Evolutionary conservation across 139 green algal genomes (phyloP).

Genomic region (Trebouxia sp.): DNA sequence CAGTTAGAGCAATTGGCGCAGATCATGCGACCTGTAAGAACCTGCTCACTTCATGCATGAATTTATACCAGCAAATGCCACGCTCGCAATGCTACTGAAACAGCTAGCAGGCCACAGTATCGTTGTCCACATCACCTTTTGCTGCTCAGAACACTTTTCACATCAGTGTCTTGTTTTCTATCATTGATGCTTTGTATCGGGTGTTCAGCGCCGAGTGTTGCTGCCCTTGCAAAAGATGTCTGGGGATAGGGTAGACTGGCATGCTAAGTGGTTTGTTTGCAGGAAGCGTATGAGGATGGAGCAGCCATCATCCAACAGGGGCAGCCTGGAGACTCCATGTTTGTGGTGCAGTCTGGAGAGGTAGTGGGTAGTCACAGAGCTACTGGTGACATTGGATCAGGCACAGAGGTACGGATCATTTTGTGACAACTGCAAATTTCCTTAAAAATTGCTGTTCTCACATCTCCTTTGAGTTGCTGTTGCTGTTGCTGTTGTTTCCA

Average conservation of each 20-base stretch:
- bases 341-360: constrained; percentile 16
- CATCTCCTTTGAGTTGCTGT: too few species aligned
- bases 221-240: too few species aligned
- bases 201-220: too few species aligned
- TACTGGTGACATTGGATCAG: neutral
- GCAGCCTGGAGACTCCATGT: neutral
- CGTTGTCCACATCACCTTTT: too few species aligned
- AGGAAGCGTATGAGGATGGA: constrained; percentile 31
- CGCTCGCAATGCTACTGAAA: too few species aligned
- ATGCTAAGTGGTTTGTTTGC: neutral
- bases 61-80: neutral
- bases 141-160: too few species aligned
- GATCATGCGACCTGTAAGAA: constrained; percentile 28
- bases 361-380: neutral
- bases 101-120: too few species aligned
- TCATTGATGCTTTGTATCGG: too few species aligned
- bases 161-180: too few species aligned
- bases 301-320: neutral
- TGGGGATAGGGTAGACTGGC: too few species aligned
- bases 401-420: constrained; percentile 24
- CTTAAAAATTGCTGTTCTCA: neutral
- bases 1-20: constrained; percentile 44
- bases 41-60: neutral
- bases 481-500: too few species aligned
- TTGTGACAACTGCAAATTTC: too few species aligned